Conservation (phyloP, 495 filamentous ascomycete genomes). For the Achaetomiella virescens region DNA sequence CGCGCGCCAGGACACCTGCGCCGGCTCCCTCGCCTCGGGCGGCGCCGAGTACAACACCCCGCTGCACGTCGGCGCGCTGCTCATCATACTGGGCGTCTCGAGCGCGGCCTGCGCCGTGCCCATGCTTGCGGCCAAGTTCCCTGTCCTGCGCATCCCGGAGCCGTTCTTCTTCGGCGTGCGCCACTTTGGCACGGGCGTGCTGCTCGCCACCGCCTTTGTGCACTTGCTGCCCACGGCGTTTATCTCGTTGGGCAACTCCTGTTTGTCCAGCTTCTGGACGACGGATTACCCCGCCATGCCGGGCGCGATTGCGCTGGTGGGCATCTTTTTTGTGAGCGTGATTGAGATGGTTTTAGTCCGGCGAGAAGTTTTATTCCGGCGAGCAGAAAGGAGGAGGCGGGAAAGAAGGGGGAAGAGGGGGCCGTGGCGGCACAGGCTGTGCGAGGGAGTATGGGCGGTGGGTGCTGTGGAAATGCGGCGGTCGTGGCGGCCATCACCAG, state of each 20-base stretch:
- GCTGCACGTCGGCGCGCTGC: constrained; percentile 65
- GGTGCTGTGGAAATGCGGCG: constrained; percentile 10
- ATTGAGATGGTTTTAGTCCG: constrained; percentile 67
- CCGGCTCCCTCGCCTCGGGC: constrained; percentile 4
- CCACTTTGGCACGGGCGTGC: constrained; percentile 78
- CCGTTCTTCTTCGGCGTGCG: constrained; percentile 63
- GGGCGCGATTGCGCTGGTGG: constrained; percentile 68
- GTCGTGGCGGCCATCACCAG: constrained; percentile 15
- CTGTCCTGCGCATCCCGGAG: constrained; percentile 39
- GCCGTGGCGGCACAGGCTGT: background rate
- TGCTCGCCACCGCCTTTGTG: constrained; percentile 84
- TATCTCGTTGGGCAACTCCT: constrained; percentile 69
- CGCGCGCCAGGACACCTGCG: constrained; percentile 17
- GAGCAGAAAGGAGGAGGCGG: background rate
- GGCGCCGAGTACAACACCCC: constrained; percentile 56
- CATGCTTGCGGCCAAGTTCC: constrained; percentile 44
- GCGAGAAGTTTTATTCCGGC: constrained; percentile 29
- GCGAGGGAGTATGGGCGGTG: constrained; percentile 1
- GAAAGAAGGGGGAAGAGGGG: background rate
- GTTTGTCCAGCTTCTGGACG: constrained; percentile 71
- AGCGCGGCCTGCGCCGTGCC: constrained; percentile 56
- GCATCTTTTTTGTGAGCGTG: constrained; percentile 64
- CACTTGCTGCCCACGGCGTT: constrained; percentile 80
- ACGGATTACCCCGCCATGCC: constrained; percentile 67
- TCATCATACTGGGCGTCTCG: constrained; percentile 66